phyloP scores from a whole-genome alignment of 2,329 filamentous ascomycete species.

The Phialophora macrospora region DNA sequence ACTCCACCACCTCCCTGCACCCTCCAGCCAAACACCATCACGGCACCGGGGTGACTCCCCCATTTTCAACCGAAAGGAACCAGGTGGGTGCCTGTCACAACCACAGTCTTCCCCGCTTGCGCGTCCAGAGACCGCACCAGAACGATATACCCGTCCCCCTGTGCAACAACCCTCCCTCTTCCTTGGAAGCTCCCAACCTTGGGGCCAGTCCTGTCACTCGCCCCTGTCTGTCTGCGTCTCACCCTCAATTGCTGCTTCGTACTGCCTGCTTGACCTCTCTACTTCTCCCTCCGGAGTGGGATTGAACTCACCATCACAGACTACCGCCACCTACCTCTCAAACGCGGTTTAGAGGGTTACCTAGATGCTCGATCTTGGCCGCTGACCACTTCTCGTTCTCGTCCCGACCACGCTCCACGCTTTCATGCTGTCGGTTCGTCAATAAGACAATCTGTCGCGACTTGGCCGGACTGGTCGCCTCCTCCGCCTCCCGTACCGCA shows the following conservation, averaged over 20 bases:
- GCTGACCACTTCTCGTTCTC: slow-evolving; percentile 1
- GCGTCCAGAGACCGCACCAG: neutral
- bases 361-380: neutral
- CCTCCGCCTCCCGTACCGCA: slow-evolving; percentile 17
- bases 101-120: slow-evolving; percentile 1
- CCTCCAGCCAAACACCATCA: slow-evolving; percentile 3
- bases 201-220: neutral
- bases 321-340: neutral
- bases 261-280: slow-evolving; percentile 2
- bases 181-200: slow-evolving; percentile 3
- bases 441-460: slow-evolving; percentile 34
- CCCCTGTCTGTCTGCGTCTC: neutral
- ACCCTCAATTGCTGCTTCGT: neutral
- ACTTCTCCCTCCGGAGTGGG: neutral
- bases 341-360: neutral
- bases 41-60: neutral
- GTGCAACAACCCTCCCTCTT: neutral
- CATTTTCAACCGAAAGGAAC: neutral
- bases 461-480: slow-evolving; percentile 19
- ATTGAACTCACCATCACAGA: neutral
- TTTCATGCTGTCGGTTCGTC: neutral
- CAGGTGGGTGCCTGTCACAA: slow-evolving; percentile 11
- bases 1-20: slow-evolving; percentile 1
- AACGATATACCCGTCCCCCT: neutral
- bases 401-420: neutral